Conservation (phyloP, 2,329 filamentous ascomycete species). For the Pseudogymnoascus sp. region DNA sequence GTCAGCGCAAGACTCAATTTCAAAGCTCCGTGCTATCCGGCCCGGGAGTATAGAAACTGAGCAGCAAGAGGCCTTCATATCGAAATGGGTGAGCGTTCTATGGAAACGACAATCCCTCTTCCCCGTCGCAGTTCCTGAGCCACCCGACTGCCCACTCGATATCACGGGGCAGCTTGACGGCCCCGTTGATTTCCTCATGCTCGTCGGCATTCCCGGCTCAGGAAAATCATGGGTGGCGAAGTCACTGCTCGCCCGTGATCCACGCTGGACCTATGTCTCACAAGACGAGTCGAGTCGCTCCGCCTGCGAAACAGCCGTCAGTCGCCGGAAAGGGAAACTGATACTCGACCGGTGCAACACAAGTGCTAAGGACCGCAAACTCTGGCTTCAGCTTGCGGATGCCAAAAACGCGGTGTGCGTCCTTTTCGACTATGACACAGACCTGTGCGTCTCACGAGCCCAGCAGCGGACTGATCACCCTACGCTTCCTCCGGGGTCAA, state of each 20-base stretch:
- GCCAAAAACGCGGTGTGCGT: conserved; percentile 11
- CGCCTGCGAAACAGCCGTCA: neutral
- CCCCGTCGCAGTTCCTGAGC: conserved; percentile 11
- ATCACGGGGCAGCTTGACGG: conserved; percentile 2
- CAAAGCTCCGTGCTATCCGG: conserved; percentile 12
- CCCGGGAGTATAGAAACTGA: conserved; percentile 17
- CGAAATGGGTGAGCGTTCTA: conserved; percentile 14
- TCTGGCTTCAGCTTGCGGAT: conserved; percentile 11
- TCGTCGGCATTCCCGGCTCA: conserved; percentile 16
- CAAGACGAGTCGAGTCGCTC: conserved; percentile 14
- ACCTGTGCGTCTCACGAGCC: conserved; percentile 13
- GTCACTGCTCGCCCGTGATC: conserved; percentile 12
- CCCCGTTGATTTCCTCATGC: conserved; percentile 14
- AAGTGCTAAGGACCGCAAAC: conserved; percentile 12
- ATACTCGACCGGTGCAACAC: conserved; percentile 18
- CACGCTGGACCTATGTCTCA: conserved; percentile 7
- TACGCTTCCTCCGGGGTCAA: conserved; percentile 14
- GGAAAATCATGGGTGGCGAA: conserved; percentile 15
- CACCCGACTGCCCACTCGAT: neutral
- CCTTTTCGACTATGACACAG: conserved; percentile 15
- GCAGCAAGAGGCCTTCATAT: conserved; percentile 16
- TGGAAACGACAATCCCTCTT: conserved; percentile 16
- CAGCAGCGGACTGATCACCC: conserved; percentile 13
- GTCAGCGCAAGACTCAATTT: conserved; percentile 10
- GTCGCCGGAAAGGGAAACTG: conserved; percentile 4